phyloP scores from a whole-genome alignment of 805 yeast genomes.

The Candida silvatica region DNA sequence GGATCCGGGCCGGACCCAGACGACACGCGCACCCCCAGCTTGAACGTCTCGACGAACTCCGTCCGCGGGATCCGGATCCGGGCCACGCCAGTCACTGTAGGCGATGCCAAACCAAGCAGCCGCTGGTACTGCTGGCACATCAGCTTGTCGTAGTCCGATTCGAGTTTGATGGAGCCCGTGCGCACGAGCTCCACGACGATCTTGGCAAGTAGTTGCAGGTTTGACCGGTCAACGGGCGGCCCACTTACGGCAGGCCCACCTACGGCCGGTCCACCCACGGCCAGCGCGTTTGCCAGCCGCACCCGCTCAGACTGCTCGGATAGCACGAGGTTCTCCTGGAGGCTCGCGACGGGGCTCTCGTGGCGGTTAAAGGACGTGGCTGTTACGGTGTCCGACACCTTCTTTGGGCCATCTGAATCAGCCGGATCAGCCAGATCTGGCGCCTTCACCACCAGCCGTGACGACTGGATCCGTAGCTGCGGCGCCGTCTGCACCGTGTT shows the following conservation, averaged over 20 bases:
- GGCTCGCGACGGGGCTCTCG: not conserved
- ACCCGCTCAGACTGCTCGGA: slow-evolving; percentile 1
- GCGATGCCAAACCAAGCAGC: not conserved
- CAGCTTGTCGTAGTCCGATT: slow-evolving; percentile 1
- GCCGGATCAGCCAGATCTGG: slow-evolving; percentile 1
- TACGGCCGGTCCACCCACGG: too few species aligned
- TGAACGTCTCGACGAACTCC: not conserved
- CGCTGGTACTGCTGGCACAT: slow-evolving; percentile 2
- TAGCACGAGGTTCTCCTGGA: slow-evolving; percentile 2
- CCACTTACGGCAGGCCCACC: not conserved
- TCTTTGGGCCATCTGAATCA: too few species aligned
- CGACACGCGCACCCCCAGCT: too few species aligned
- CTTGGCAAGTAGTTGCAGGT: slow-evolving; percentile 6
- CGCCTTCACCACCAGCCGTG: not conserved
- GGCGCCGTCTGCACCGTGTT: slow-evolving; percentile 9
- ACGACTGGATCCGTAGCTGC: slow-evolving; percentile 1
- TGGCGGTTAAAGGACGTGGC: not conserved
- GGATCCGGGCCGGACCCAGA: too few species aligned
- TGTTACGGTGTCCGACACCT: too few species aligned
- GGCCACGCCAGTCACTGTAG: not conserved
- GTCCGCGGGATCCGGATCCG: not conserved
- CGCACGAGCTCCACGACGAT: slow-evolving; percentile 6
- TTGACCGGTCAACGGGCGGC: not conserved
- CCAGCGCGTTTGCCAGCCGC: not conserved
- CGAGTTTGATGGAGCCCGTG: not conserved